Conservation (phyloP, 331 rosid genomes). For the Pyracantha coccinea region DNA sequence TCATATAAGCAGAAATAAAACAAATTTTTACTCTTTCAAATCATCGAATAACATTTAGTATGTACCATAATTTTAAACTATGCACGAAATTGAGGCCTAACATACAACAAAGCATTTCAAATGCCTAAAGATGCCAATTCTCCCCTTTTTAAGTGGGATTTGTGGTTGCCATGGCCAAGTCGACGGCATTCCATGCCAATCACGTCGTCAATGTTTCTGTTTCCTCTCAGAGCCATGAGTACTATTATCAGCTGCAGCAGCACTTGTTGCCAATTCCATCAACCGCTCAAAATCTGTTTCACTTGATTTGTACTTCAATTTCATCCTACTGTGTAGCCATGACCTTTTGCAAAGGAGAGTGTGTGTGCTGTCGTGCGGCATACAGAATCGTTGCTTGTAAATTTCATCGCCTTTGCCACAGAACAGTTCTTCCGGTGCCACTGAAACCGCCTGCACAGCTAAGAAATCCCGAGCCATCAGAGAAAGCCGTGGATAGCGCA, state of each 20-base stretch:
- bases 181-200: not conserved
- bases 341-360: slow-evolving; percentile 78
- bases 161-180: not conserved
- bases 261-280: slow-evolving; percentile 65
- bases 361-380: slow-evolving; percentile 69
- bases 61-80: not conserved
- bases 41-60: not conserved
- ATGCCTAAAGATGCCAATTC: not conserved
- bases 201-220: slow-evolving; percentile 29
- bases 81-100: slow-evolving; percentile 6
- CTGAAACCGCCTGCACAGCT: slow-evolving; percentile 81
- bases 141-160: slow-evolving; percentile 1
- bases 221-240: slow-evolving; percentile 52
- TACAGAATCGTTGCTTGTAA: slow-evolving; percentile 59
- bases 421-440: slow-evolving; percentile 81
- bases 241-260: slow-evolving; percentile 39
- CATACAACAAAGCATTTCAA: slow-evolving; percentile 2
- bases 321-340: slow-evolving; percentile 77
- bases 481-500: slow-evolving; percentile 87
- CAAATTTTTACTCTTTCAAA: not conserved
- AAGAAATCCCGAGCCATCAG: slow-evolving; percentile 93
- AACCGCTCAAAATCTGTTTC: slow-evolving; percentile 83
- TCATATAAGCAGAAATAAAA: not conserved
- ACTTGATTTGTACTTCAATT: slow-evolving; percentile 57
- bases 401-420: slow-evolving; percentile 77